These are phyloP conservation scores for Penicillium freii DNA, from an alignment of 2,329 filamentous ascomycete genomes.

Conservation along the genomic window DNA sequence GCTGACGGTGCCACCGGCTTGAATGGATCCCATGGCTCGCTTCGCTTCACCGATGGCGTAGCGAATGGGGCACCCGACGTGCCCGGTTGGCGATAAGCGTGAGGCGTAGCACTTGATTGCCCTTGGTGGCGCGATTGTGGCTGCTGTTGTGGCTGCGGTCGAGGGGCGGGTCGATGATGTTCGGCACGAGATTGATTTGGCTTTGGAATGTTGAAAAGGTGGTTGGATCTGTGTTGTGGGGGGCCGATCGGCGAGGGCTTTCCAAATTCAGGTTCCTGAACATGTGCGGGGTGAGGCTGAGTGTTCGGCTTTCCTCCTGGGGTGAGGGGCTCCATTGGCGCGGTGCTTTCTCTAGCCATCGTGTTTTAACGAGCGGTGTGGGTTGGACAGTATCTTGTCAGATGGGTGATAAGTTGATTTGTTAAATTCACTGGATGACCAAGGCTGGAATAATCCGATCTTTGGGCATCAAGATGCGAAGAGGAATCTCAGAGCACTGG, in stretches of 20 bases:
- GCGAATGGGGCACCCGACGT: conserved; percentile 18
- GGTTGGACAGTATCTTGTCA: conserved; percentile 17
- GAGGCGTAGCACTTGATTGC: conserved; percentile 15
- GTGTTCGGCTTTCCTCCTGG: conserved; percentile 37
- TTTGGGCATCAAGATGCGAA: background rate
- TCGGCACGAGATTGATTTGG: conserved; percentile 50
- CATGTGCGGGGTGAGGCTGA: conserved; percentile 32
- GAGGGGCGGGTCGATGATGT: conserved; percentile 46
- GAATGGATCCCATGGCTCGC: conserved; percentile 41
- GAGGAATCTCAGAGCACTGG: background rate
- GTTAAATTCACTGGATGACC: background rate
- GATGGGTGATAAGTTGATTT: too few species aligned
- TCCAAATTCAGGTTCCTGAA: conserved; percentile 55
- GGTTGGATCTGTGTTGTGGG: conserved; percentile 43
- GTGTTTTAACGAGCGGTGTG: conserved; percentile 1
- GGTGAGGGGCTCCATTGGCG: conserved; percentile 37
- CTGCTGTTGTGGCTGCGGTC: conserved; percentile 19
- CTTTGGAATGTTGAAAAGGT: conserved; percentile 55
- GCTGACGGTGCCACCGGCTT: conserved; percentile 39
- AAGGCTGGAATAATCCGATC: background rate
- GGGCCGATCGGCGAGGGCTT: conserved; percentile 56
- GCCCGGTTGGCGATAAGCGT: conserved; percentile 19
- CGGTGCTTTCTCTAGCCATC: conserved; percentile 55
- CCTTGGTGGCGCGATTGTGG: conserved; percentile 4
- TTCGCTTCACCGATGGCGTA: conserved; percentile 26